Base-by-base conservation (phyloP, 2,329 filamentous ascomycete species). In the Xylaria sp. region DNA sequence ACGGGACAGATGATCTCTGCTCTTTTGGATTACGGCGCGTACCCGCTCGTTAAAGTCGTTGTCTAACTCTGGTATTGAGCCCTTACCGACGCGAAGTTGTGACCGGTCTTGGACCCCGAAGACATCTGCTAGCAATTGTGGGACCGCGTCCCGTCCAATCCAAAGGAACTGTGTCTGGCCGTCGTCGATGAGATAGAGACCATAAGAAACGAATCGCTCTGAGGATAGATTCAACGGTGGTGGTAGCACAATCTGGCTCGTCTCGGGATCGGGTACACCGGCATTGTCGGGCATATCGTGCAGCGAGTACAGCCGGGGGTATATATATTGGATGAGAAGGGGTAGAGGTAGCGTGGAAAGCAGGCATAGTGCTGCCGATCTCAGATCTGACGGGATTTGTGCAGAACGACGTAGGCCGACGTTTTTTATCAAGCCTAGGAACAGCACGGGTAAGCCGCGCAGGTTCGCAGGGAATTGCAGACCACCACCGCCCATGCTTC, bases 81-180 rank as follows among this genome's bases (percentile, higher is more conserved):
- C 91, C 86, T 99, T 99, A 80, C 96, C 96, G 71, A 98, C 93
- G 73, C 94, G 94, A 70, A 99, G 85, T 78, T 94, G 91, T 48
- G 90, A 90, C 78, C 92, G 90, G 81, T 98, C 94, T 55, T 91
- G 86, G 12, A 96, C 86, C 28, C 94, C 95, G 79, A 99, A 99
- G 6, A 98, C 95, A 76, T 99, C 96, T 62, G 87, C 82, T 49
- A 98, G 85, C 39, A 99, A 87, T 78, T 97, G 94, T 1, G 94
- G 94, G 33, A 99, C 94, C 1, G 95, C 92, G 74, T 99, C 95
- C 43, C 94, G 90, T 15, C 96, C 96, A 23, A 98, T 88, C 96
- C 96, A 99, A 57, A 99, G 83, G 86, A 99, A 99, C 80, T 99
- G 96, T 6, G 94, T 98, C 81, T 98, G 95, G 2, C 94, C 94